These are phyloP conservation scores for Mrakia hoshinonis DNA, from an alignment of 768 basidiomycete species.

Conservation along the genomic window DNA sequence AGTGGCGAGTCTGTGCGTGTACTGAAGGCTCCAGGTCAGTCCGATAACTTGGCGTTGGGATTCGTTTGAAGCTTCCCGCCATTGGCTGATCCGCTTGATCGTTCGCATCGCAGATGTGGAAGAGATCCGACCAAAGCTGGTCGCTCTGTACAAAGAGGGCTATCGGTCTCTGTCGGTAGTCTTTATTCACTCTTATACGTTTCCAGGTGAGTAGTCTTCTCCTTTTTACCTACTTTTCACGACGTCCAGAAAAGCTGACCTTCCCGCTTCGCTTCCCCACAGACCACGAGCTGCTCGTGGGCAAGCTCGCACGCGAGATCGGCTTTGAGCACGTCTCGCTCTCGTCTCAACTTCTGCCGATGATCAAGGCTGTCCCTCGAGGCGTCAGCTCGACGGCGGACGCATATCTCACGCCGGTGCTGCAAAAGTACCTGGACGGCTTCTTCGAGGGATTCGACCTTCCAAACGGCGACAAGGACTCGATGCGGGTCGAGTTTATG, in stretches of 20 bases:
- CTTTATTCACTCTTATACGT: slow-evolving; percentile 26
- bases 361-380: slow-evolving; percentile 24
- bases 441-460: slow-evolving; percentile 20
- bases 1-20: slow-evolving; percentile 12
- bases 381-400: not conserved
- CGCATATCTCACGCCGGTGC: slow-evolving; percentile 35
- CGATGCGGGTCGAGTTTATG: slow-evolving; percentile 24
- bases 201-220: slow-evolving; percentile 5
- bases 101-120: not conserved
- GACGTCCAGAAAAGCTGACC: too few relatives aligned
- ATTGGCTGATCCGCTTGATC: not conserved
- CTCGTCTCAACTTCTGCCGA: slow-evolving; percentile 20
- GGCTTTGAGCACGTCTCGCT: slow-evolving; percentile 30
- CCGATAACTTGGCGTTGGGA: too few relatives aligned
- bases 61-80: not conserved
- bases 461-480: not conserved
- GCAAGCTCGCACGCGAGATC: slow-evolving; percentile 30
- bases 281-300: slow-evolving; percentile 33
- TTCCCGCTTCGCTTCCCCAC: not conserved
- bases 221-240: too few relatives aligned
- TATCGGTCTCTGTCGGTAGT: slow-evolving; percentile 18
- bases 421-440: slow-evolving; percentile 13
- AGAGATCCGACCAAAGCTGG: slow-evolving; percentile 9
- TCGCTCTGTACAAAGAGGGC: slow-evolving; percentile 8
- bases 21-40: not conserved